Evolutionary conservation across 75 land plant species (phyloP), one percentile per base, ranked within the genome.

Genomic region (Sequoiadendron giganteum): DNA sequence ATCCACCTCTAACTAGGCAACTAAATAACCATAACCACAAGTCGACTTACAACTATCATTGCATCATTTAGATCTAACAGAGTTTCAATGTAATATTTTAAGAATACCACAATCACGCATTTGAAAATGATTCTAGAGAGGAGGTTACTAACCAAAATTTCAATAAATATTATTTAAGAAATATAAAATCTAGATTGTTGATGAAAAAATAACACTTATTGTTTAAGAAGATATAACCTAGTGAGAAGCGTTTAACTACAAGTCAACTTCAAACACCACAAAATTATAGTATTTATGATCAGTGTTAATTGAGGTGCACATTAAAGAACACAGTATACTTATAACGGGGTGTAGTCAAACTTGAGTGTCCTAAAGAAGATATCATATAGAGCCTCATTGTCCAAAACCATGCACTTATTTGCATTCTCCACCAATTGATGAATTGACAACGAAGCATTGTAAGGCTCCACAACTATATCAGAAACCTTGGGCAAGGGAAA

Each of bases 311-410:
- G 28, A 81, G 3, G 25, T 39, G 14, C n/a, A 25, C 7, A 30
- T 10, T 25, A 25, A 73, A 47, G 25, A 61, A 30, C 25, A 78
- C 2, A 21, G 8, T 72, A 34, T 30, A 83, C 91, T 90, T 90
- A 94, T 92, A 95, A 43, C 94, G 93, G 43, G 95, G 95, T 19
- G 95, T 95, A 4, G 93, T 90, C n/a, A 95, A 95, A 90, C 89
- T 95, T 95, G 28, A 95, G 90, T 25, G 95, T 95, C 58, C 95
- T 68, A 91, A 95, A 93, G 88, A 95, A 94, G 49, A 94, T 94
- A 70, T 93, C 94, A 87, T 93, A 91, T 16, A 93, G 86, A 8
- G 92, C 92, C 86, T 91, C 91, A 86, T 88, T 88, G 84, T 89
- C 92, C 30, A 92, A 58, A 38, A 93, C 94, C 95, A 95, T 94